These are phyloP conservation scores for Didymella glomerata DNA, from an alignment of 2,329 filamentous ascomycete species.

Conservation along the genomic window DNA sequence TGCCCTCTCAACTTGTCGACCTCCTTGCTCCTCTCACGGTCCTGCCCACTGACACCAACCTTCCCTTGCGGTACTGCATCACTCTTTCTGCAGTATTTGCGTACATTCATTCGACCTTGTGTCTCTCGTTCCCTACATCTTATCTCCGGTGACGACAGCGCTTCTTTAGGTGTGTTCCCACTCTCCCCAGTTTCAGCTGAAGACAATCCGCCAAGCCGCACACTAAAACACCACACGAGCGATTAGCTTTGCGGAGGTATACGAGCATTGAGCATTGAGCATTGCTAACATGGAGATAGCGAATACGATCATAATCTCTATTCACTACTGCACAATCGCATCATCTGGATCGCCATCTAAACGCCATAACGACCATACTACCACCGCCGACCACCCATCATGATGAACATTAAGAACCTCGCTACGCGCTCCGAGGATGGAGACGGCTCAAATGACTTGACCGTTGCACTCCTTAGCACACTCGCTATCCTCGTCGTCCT, in stretches of 20 bases:
- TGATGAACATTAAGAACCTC: slow-evolving; percentile 60
- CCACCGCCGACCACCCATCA: slow-evolving; percentile 29
- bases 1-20: slow-evolving; percentile 25
- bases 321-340: slow-evolving; percentile 18
- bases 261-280: slow-evolving; percentile 22
- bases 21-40: slow-evolving; percentile 49
- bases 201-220: slow-evolving; percentile 33
- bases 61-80: slow-evolving; percentile 61
- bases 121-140: slow-evolving; percentile 34
- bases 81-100: slow-evolving; percentile 69
- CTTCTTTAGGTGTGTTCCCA: slow-evolving; percentile 40
- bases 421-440: slow-evolving; percentile 58
- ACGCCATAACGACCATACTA: slow-evolving; percentile 34
- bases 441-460: slow-evolving; percentile 64
- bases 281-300: slow-evolving; percentile 38
- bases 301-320: slow-evolving; percentile 41
- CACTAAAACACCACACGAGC: slow-evolving; percentile 28
- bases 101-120: slow-evolving; percentile 50
- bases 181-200: slow-evolving; percentile 21
- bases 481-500: slow-evolving; percentile 81
- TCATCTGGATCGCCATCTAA: slow-evolving; percentile 31
- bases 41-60: slow-evolving; percentile 34
- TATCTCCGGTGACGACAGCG: slow-evolving; percentile 25
- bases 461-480: slow-evolving; percentile 79
- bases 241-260: slow-evolving; percentile 21